Conservation (phyloP, 805 yeast genomes). For the Myxozyma nipponensis region DNA sequence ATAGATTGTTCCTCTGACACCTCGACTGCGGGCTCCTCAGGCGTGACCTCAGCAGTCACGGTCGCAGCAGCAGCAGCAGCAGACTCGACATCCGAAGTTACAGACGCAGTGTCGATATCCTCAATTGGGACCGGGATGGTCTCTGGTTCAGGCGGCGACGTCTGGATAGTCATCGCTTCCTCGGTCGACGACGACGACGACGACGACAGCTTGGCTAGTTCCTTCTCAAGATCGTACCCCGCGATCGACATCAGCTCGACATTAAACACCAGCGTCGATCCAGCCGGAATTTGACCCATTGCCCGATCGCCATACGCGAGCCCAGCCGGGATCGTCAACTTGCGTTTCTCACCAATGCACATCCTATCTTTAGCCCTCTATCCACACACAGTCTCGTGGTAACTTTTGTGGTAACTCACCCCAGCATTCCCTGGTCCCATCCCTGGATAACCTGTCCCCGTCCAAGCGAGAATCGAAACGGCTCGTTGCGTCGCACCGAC, state of each 20-base stretch:
- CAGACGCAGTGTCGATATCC: background rate
- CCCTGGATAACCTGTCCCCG: slow-evolving; percentile 77
- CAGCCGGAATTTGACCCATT: slow-evolving; percentile 65
- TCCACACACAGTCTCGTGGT: background rate
- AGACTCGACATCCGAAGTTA: background rate
- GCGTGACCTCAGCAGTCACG: background rate
- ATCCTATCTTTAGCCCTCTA: slow-evolving; percentile 37
- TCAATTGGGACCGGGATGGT: background rate
- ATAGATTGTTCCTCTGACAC: background rate
- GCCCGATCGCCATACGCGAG: slow-evolving; percentile 63
- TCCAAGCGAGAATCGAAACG: slow-evolving; percentile 72
- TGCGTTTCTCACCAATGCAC: slow-evolving; percentile 88
- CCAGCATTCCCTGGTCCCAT: slow-evolving; percentile 82
- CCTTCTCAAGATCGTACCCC: slow-evolving; percentile 16
- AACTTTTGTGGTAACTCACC: slow-evolving; percentile 36
- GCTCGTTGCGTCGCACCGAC: slow-evolving; percentile 58
- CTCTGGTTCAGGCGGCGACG: slow-evolving; percentile 1
- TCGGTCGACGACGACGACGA: slow-evolving; percentile 6
- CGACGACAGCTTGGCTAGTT: background rate
- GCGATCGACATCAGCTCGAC: slow-evolving; percentile 59
- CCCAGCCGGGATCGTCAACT: slow-evolving; percentile 70
- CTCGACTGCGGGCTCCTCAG: background rate
- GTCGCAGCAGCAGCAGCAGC: background rate
- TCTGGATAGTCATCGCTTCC: background rate
- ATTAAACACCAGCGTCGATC: slow-evolving; percentile 65